phyloP scores from a whole-genome alignment of 495 filamentous ascomycete species.

The Talaromyces proteolyticus region DNA sequence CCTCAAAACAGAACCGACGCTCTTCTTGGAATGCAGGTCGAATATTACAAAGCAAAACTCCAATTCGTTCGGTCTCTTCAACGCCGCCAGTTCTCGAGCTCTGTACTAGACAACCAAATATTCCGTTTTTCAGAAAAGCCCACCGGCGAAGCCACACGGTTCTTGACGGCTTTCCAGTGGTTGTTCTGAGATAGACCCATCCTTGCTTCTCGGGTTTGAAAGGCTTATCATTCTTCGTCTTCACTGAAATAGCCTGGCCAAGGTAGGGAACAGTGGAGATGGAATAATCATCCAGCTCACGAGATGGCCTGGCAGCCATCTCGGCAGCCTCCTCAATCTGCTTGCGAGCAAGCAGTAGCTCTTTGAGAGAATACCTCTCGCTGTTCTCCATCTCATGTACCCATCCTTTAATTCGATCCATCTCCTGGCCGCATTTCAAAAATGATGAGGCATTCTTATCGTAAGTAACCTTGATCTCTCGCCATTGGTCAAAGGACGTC shows the following conservation, averaged over 20 bases:
- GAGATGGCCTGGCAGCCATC: slow-evolving; percentile 64
- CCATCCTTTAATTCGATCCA: slow-evolving; percentile 90
- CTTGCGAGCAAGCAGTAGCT: slow-evolving; percentile 70
- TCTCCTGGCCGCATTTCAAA: slow-evolving; percentile 62
- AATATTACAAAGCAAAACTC: slow-evolving; percentile 87
- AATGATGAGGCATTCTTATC: slow-evolving; percentile 52
- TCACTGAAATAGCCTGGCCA: slow-evolving; percentile 58
- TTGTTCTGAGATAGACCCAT: slow-evolving; percentile 79
- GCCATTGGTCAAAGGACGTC: slow-evolving; percentile 79
- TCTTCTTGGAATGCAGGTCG: slow-evolving; percentile 90
- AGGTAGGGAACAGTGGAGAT: slow-evolving; percentile 79
- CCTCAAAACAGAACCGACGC: slow-evolving; percentile 93
- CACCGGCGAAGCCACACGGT: slow-evolving; percentile 85
- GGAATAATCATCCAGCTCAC: slow-evolving; percentile 91
- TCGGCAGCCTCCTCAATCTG: slow-evolving; percentile 80
- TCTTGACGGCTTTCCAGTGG: slow-evolving; percentile 82
- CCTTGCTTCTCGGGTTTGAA: slow-evolving; percentile 75
- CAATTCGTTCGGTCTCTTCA: slow-evolving; percentile 92
- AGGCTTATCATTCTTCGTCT: slow-evolving; percentile 29
- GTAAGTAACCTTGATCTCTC: slow-evolving; percentile 66
- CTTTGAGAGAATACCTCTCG: slow-evolving; percentile 70
- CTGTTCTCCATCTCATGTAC: slow-evolving; percentile 83
- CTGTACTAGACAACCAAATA: slow-evolving; percentile 94
- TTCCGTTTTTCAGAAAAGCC: slow-evolving; percentile 92
- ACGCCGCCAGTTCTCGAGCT: slow-evolving; percentile 78